These are phyloP conservation scores for Monilinia laxa DNA, from an alignment of 2,329 filamentous ascomycete species.

Conservation along the genomic window DNA sequence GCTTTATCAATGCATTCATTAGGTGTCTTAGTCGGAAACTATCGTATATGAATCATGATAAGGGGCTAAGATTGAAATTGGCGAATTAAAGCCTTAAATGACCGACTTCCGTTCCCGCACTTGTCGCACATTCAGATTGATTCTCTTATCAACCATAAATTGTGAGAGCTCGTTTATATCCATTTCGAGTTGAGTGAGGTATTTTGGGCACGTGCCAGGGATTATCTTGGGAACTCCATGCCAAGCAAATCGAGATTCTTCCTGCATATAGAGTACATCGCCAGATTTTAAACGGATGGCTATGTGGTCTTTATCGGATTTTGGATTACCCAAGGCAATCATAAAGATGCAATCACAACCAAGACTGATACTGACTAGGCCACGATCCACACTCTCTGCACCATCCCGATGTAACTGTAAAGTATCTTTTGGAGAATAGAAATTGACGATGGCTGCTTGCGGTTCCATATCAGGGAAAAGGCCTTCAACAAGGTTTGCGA, in stretches of 20 bases:
- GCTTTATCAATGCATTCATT: constrained; percentile 14
- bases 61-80: constrained; percentile 4
- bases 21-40: constrained; percentile 10
- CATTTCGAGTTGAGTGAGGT: constrained; percentile 72
- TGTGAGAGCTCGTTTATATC: constrained; percentile 62
- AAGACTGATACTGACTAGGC: constrained; percentile 80
- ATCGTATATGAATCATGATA: not conserved
- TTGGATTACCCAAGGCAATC: constrained; percentile 56
- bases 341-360: constrained; percentile 91
- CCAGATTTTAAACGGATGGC: constrained; percentile 74
- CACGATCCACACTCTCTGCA: constrained; percentile 76
- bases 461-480: constrained; percentile 76
- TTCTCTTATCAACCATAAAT: constrained; percentile 84
- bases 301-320: constrained; percentile 47
- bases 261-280: constrained; percentile 87
- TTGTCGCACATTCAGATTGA: constrained; percentile 91
- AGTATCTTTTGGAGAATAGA: constrained; percentile 88
- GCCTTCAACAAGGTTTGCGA: constrained; percentile 63
- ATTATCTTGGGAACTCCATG: constrained; percentile 91
- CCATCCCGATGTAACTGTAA: constrained; percentile 93
- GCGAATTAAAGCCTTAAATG: not conserved
- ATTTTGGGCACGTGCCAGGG: constrained; percentile 72
- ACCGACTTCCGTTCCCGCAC: constrained; percentile 56
- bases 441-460: constrained; percentile 89
- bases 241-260: constrained; percentile 83